Evolutionary conservation across 202 grass and related monocot genomes (phyloP), one percentile per base, ranked within the genome.

Genomic region (Carex sylvatica): DNA sequence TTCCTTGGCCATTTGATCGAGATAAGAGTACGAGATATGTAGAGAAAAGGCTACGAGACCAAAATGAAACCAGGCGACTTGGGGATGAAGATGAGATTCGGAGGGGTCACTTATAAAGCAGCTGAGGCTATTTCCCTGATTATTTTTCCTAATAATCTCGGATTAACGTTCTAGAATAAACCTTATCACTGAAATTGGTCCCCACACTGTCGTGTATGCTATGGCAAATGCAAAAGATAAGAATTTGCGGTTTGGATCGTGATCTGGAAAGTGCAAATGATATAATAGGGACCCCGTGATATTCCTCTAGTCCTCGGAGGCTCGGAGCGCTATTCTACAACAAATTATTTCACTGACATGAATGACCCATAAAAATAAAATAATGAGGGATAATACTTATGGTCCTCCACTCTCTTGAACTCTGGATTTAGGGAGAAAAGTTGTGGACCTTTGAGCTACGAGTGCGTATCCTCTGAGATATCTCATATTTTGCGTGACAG

Each of bases 1-100:
- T 82, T 99, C 93, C 88, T 95, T 95, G 82, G 96, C 93, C 96
- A 99, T 99, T 83, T 83, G 87, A 78, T 78, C 47, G 40, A 33
- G 16, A 75, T 33, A 83, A 78, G 33, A 83, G 9, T 54, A 66
- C 7, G 26, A 82, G 53, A 30, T 38, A 26, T 46, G 11, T 11
- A 6, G 56, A 83, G 73, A 61, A 6, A 44, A 79, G 36, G 23
- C 8, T 38, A 54, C 22, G 55, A 89, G 87, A 87, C 83, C 4
- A 12, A 33, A 22, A 70, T 58, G 74, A 36, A 18, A 70, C 33
- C 53, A 5, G 40, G 83, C 72, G 60, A 74, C 69, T 76, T 62
- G 15, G 65, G 49, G 36, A 82, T 67, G 80, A 26, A 70, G 80
- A 64, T 81, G 31, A 31, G 63, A 19, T n/a, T 18, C 22, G 23